A percentile compares a stretch with the other conserved stretches of the same genome.
phyloP scores from a whole-genome alignment of 2,329 filamentous ascomycete genomes.

The Curvularia eragrostidis region DNA sequence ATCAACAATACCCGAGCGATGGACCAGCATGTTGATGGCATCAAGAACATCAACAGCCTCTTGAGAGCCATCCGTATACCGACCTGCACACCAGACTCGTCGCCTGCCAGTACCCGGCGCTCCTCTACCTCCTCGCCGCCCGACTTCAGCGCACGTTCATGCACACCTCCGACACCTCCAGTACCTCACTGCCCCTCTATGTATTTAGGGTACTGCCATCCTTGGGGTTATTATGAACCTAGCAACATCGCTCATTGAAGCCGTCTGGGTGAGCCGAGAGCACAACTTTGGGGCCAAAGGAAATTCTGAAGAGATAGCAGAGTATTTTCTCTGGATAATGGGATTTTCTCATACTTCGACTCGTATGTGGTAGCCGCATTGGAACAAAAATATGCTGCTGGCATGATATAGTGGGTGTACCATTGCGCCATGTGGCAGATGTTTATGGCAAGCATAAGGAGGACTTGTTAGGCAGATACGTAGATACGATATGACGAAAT shows the following conservation, averaged over 20 bases:
- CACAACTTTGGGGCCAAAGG: too few relatives aligned
- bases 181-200: too few relatives aligned
- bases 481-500: neutral
- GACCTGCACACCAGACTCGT: neutral
- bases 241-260: too few relatives aligned
- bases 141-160: neutral
- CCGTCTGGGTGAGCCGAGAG: too few relatives aligned
- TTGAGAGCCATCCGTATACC: too few relatives aligned
- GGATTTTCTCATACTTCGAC: neutral
- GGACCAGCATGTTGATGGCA: neutral
- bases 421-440: neutral
- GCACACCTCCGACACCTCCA: neutral
- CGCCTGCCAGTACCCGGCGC: neutral
- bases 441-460: neutral
- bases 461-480: neutral
- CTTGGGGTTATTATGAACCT: too few relatives aligned
- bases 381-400: neutral
- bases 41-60: neutral
- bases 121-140: neutral
- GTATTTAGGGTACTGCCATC: too few relatives aligned
- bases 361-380: neutral
- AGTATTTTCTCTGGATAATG: neutral
- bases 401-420: neutral
- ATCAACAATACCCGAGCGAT: neutral
- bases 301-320: neutral